Percentiles rank a stretch among this genome's conserved stretches.
Conservation (phyloP, 805 yeast genomes). For the Pichia kluyveri region DNA sequence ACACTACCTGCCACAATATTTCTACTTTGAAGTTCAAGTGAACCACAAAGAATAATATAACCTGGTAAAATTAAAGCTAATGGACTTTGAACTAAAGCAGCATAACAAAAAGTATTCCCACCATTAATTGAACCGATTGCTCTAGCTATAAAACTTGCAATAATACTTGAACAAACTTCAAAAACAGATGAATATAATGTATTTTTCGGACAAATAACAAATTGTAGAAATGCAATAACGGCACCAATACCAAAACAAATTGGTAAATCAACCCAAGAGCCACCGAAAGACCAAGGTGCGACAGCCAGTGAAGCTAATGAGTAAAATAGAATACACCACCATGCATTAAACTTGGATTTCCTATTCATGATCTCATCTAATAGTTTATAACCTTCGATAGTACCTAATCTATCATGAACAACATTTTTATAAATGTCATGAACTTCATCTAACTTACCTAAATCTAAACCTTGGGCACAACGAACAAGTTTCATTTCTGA, state of each 20-base stretch:
- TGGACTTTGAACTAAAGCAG: slow-evolving; percentile 85
- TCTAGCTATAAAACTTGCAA: slow-evolving; percentile 78
- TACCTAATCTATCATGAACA: slow-evolving; percentile 80
- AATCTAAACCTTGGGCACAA: slow-evolving; percentile 80
- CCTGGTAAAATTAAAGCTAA: slow-evolving; percentile 90
- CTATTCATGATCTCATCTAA: slow-evolving; percentile 59
- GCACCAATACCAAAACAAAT: slow-evolving; percentile 71
- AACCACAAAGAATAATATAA: slow-evolving; percentile 85
- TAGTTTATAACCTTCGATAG: slow-evolving; percentile 72
- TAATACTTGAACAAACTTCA: slow-evolving; percentile 85
- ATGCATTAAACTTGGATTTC: slow-evolving; percentile 58
- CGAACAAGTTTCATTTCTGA: slow-evolving; percentile 88
- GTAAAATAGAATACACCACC: slow-evolving; percentile 70
- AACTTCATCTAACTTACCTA: slow-evolving; percentile 71
- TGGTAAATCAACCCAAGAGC: slow-evolving; percentile 85
- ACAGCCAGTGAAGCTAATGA: slow-evolving; percentile 76
- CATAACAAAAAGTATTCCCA: slow-evolving; percentile 67
- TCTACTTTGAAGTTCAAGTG: slow-evolving; percentile 81
- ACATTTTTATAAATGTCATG: slow-evolving; percentile 83
- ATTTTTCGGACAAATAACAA: slow-evolving; percentile 71
- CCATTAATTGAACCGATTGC: slow-evolving; percentile 77
- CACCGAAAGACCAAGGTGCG: slow-evolving; percentile 80
- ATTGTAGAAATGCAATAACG: slow-evolving; percentile 78
- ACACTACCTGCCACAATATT: slow-evolving; percentile 91
- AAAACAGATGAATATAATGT: slow-evolving; percentile 81